Percentiles rank a stretch among this genome's conserved stretches.
phyloP scores from a whole-genome alignment of 148 eudicot species.

The Silene latifolia region DNA sequence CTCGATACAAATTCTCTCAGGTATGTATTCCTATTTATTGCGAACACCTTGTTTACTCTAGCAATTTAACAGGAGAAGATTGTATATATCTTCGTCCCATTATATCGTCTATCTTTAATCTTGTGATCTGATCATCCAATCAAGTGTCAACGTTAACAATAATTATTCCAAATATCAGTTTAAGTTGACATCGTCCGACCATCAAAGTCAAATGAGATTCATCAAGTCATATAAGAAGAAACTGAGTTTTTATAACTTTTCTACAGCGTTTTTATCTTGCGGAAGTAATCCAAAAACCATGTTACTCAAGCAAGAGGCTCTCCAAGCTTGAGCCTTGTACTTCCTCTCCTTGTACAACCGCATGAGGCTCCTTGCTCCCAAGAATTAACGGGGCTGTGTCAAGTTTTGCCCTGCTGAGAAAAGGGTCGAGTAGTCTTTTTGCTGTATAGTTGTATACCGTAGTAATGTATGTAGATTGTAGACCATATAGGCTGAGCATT shows the following conservation, averaged over 20 bases:
- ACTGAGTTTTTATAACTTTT: background rate
- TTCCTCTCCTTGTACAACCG: background rate
- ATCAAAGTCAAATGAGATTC: too few species aligned
- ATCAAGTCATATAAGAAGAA: too few species aligned
- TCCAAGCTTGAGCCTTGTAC: background rate
- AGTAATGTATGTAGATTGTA: background rate
- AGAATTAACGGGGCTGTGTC: background rate
- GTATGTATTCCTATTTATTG: background rate
- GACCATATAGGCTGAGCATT: background rate
- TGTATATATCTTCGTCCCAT: background rate
- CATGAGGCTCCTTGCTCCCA: background rate
- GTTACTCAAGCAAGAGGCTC: background rate
- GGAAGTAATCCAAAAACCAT: background rate
- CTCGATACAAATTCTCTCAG: slow-evolving; percentile 10
- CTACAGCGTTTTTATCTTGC: background rate
- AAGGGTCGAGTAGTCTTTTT: background rate
- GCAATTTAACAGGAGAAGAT: background rate
- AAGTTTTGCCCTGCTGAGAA: background rate
- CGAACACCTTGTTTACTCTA: background rate
- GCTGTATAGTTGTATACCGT: background rate
- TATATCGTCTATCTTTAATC: too few species aligned
- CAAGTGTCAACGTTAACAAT: too few species aligned
- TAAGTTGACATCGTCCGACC: too few species aligned
- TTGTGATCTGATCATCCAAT: too few species aligned
- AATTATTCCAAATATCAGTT: too few species aligned